Evolutionary conservation across 2,329 filamentous ascomycete species (phyloP).

Genomic region (Tolypocladium album): DNA sequence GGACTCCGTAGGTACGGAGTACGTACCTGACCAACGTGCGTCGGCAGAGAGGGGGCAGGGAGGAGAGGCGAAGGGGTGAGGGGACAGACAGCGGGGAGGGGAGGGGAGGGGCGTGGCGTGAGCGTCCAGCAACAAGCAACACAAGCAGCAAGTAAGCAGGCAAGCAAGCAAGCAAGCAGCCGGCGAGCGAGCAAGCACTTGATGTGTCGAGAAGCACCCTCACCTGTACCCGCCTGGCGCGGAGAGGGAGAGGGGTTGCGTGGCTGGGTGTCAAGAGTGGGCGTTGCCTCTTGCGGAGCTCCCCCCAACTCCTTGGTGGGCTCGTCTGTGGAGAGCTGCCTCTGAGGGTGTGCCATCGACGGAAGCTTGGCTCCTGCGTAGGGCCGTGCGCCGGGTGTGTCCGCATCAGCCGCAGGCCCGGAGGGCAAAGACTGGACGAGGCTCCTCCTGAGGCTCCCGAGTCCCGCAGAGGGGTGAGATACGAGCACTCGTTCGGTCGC

Average conservation of each 20-base stretch:
- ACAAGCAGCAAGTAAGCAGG: too few species aligned
- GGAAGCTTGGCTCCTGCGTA: background rate
- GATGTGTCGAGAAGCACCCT: background rate
- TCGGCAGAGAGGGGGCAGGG: background rate
- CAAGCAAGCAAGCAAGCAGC: background rate
- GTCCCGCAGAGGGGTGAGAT: background rate
- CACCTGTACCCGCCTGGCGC: too few species aligned
- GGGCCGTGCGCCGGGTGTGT: background rate
- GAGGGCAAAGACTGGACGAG: background rate
- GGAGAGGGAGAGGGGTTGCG: background rate
- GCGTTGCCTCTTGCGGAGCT: background rate
- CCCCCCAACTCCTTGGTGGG: background rate
- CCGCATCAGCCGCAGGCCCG: background rate
- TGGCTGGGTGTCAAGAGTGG: background rate
- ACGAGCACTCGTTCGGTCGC: background rate
- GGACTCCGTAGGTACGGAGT: background rate
- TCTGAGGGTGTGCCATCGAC: background rate
- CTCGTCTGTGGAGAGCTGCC: background rate
- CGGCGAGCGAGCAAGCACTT: too few species aligned
- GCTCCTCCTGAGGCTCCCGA: background rate
- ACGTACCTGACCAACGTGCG: too few species aligned
- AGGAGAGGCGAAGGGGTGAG: background rate
- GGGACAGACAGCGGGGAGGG: background rate
- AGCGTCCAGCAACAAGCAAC: background rate
- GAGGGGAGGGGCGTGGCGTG: background rate